Base-by-base conservation (phyloP, 805 yeast species). In the Schwanniomyces pseudopolymorphus region DNA sequence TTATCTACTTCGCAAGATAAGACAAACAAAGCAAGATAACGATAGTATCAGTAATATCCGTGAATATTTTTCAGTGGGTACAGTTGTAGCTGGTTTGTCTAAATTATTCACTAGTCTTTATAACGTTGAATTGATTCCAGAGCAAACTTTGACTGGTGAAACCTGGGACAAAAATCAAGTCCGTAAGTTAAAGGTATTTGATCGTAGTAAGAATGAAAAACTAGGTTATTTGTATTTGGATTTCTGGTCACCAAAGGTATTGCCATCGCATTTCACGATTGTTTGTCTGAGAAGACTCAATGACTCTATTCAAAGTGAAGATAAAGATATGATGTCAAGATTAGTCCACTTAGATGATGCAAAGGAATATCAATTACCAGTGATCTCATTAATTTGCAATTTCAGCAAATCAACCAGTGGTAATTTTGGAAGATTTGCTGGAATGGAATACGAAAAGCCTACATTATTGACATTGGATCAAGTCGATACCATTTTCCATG, bases 231-330 rank as follows among this genome's bases (percentile, higher is more conserved):
- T 94, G 21, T 94, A 94, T 61, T 79, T 95, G 55, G 99, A 94
- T 63, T 73, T 94, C 43, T 88, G 92, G 72, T 85, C 86, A 52
- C 76, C 96, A 44, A 75, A 74, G 7, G 83, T 89, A 1, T 83
- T 85, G 48, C 97, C 99, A 1, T 96, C 98, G 0, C 99, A 94
- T 67, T 94, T 89, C 67, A 94, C 98, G 0, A 88, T 94, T 6
- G 89, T 94, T 51, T 94, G 98, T 58, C 88, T 96, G n/a, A 78
- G 98, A 54, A 80, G 82, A 57, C 78, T 89, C 13, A 83, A 83
- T 56, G 74, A 77, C 0, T 77, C 75, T 44, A 55, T 61, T 67
- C 44, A 64, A 35, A 70, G 52, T 38, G 75, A 70, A 47, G 36
- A 56, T 5, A 42, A 49, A 14, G 56, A 53, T 2, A 52, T 53